Conservation (phyloP, 2,329 filamentous ascomycete genomes). For the Sordariomycetes sp. region DNA sequence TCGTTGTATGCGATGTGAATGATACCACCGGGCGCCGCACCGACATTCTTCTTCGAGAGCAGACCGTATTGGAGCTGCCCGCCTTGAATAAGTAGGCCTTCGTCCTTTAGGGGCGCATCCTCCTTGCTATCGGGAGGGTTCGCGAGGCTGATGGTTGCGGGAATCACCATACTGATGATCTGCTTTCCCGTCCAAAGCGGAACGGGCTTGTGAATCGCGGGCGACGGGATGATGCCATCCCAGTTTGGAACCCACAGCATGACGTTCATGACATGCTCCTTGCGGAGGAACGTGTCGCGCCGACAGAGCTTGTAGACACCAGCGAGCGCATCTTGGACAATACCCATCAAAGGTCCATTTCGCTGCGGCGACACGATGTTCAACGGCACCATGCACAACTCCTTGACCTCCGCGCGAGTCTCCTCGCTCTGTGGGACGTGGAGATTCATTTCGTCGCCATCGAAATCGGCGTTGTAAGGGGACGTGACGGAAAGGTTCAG, state of each 20-base stretch:
- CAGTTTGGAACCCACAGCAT: conserved; percentile 96
- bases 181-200: conserved; percentile 98
- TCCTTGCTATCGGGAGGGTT: conserved; percentile 50
- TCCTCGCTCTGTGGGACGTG: conserved; percentile 98
- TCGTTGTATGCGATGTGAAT: conserved; percentile 97
- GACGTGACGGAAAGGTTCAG: conserved; percentile 96
- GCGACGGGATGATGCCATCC: conserved; percentile 88
- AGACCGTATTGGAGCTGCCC: conserved; percentile 87
- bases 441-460: conserved; percentile 99
- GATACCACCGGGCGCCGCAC: conserved; percentile 81
- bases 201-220: conserved; percentile 85
- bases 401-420: conserved; percentile 84
- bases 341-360: conserved; percentile 97
- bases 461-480: conserved; percentile 99
- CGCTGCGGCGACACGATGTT: conserved; percentile 98
- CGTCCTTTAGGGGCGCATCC: conserved; percentile 58
- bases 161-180: conserved; percentile 87
- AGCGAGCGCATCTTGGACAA: conserved; percentile 94
- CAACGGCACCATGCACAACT: conserved; percentile 93
- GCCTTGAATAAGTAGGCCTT: conserved; percentile 71
- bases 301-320: conserved; percentile 96
- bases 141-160: conserved; percentile 72
- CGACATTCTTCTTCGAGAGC: conserved; percentile 87
- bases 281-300: conserved; percentile 81
- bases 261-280: conserved; percentile 90